Evolutionary conservation across 1,284 basidiomycete species (phyloP).

Genomic region (Fistulina hepatica): DNA sequence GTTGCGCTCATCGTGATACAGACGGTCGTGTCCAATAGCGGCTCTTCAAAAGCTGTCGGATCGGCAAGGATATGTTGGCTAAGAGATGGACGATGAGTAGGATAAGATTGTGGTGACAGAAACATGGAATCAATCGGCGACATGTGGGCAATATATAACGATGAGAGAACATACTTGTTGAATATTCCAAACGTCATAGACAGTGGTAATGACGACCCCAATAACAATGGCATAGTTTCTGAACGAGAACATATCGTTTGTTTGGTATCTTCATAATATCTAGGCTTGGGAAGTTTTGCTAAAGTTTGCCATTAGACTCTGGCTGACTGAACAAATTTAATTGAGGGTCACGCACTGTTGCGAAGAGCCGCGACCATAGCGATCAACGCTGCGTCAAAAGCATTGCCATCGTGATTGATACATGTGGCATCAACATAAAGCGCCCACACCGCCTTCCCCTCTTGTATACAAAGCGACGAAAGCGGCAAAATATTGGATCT

Average conservation of each 20-base stretch:
- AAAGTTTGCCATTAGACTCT: constrained; percentile 1
- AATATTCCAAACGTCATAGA: constrained; percentile 76
- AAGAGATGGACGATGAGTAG: background rate
- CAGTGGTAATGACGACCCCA: constrained; percentile 39
- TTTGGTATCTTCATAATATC: constrained; percentile 58
- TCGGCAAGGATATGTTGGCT: constrained; percentile 65
- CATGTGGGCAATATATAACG: constrained; percentile 1
- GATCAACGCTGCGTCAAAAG: constrained; percentile 81
- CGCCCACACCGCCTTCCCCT: constrained; percentile 78
- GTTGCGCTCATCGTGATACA: constrained; percentile 53
- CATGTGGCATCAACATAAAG: constrained; percentile 91
- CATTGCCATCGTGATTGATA: constrained; percentile 95
- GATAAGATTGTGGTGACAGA: background rate
- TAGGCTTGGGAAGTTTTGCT: constrained; percentile 71
- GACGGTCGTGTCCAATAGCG: constrained; percentile 63
- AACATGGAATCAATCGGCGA: constrained; percentile 1
- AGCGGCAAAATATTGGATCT: constrained; percentile 65
- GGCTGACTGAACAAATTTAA: background rate
- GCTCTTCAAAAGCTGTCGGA: constrained; percentile 85
- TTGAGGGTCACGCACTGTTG: constrained; percentile 51
- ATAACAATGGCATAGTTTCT: constrained; percentile 35
- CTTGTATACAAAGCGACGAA: constrained; percentile 67
- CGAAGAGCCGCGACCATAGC: constrained; percentile 81
- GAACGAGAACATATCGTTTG: constrained; percentile 57
- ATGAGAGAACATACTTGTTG: constrained; percentile 44